Evolutionary conservation across 1,284 basidiomycete genomes (phyloP).

Genomic region (Trichosporon faecale): DNA sequence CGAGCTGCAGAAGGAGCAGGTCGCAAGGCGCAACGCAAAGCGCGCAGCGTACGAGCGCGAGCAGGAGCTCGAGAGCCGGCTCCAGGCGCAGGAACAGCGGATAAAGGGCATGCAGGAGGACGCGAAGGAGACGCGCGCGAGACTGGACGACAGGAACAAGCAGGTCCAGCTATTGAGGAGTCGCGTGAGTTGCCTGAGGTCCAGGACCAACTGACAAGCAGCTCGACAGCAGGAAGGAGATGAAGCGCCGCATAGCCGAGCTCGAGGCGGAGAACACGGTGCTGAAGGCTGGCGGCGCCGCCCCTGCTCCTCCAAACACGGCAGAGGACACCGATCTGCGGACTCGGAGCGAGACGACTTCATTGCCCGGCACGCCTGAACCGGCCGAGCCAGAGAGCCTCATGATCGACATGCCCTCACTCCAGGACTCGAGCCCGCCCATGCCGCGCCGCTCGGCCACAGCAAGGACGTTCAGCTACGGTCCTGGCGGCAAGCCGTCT

Average conservation of each 20-base stretch:
- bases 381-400: conserved; percentile 24
- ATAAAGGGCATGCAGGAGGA: conserved; percentile 23
- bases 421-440: neutral
- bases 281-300: conserved; percentile 17
- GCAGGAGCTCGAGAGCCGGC: conserved; percentile 19
- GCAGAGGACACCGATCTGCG: neutral
- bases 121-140: conserved; percentile 16
- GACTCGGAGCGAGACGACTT: neutral
- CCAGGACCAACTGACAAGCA: conserved; percentile 8
- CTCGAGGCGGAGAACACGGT: conserved; percentile 29
- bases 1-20: conserved; percentile 33
- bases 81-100: conserved; percentile 12
- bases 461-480: conserved; percentile 29
- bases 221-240: conserved; percentile 31
- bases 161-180: conserved; percentile 28
- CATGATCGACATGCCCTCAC: conserved; percentile 32
- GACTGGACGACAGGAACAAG: conserved; percentile 31
- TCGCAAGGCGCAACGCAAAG: conserved; percentile 17
- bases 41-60: conserved; percentile 31
- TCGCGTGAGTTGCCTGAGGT: conserved; percentile 25
- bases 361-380: neutral
- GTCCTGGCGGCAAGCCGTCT: conserved; percentile 11
- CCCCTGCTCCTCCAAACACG: neutral
- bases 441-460: conserved; percentile 19
- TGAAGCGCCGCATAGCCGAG: conserved; percentile 26